Conservation (phyloP, 1,139 yeast genomes). For the Sugiyamaella pinicola region DNA sequence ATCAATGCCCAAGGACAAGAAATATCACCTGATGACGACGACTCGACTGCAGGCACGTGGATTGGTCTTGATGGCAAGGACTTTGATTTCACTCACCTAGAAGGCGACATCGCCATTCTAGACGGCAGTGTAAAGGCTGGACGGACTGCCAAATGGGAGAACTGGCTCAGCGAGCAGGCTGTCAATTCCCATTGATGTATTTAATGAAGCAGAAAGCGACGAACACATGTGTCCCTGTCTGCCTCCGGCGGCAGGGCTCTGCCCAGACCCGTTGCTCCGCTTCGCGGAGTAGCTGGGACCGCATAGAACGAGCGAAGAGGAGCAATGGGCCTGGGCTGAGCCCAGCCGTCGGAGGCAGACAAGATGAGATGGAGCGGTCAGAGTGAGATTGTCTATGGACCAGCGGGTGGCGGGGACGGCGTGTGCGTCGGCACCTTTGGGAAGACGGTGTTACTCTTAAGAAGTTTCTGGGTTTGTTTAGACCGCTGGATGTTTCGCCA, state of each 20-base stretch:
- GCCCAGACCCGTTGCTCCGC: conserved; percentile 7
- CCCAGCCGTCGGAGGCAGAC: conserved; percentile 1
- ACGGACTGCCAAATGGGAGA: conserved; percentile 61
- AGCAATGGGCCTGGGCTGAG: background rate
- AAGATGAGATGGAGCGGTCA: background rate
- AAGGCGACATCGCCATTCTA: conserved; percentile 69
- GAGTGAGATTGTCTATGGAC: background rate
- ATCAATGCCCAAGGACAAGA: conserved; percentile 25
- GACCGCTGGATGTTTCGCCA: conserved; percentile 47
- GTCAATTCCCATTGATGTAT: conserved; percentile 18
- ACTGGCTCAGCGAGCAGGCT: conserved; percentile 77
- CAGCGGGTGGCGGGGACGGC: conserved; percentile 22
- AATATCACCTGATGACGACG: conserved; percentile 33
- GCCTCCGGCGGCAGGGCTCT: conserved; percentile 3
- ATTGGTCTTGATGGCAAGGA: conserved; percentile 48
- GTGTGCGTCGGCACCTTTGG: conserved; percentile 55
- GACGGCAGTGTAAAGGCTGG: conserved; percentile 69
- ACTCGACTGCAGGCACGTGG: conserved; percentile 45
- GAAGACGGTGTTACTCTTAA: conserved; percentile 51
- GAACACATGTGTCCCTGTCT: no score
- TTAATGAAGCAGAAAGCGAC: background rate
- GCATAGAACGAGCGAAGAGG: background rate
- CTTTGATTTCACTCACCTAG: conserved; percentile 66
- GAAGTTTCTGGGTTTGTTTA: conserved; percentile 48
- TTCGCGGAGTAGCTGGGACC: background rate